phyloP scores from a whole-genome alignment of 148 eudicot species.

The Persicaria maculosa region DNA sequence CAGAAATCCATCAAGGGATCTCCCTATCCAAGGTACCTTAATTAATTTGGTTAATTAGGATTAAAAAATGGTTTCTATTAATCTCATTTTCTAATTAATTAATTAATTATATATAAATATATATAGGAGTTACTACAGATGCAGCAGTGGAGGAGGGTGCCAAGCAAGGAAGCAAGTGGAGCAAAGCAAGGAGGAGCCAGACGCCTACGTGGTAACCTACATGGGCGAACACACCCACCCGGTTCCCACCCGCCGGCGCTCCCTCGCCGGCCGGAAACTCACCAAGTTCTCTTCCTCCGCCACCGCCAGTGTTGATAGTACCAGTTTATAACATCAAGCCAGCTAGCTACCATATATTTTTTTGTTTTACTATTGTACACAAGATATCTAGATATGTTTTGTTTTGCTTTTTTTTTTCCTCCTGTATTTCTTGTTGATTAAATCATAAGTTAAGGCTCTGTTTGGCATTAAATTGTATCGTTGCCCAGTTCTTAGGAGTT shows the following conservation, averaged over 20 bases:
- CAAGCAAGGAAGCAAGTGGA: slow-evolving; percentile 81
- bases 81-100: not conserved
- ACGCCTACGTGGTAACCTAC: slow-evolving; percentile 44
- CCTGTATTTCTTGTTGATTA: too few relatives aligned
- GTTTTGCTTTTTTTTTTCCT: too few relatives aligned
- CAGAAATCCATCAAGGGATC: slow-evolving; percentile 90
- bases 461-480: too few relatives aligned
- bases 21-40: slow-evolving; percentile 70
- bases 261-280: slow-evolving; percentile 38
- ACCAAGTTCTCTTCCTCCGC: slow-evolving; percentile 13
- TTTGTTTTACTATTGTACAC: too few relatives aligned
- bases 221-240: slow-evolving; percentile 53
- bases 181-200: slow-evolving; percentile 40
- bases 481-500: too few relatives aligned
- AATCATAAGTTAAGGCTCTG: too few relatives aligned
- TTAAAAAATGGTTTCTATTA: not conserved
- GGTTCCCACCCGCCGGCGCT: slow-evolving; percentile 36
- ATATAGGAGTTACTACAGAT: slow-evolving; percentile 67
- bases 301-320: not conserved
- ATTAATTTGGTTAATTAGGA: too few relatives aligned
- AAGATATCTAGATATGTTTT: too few relatives aligned
- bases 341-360: too few relatives aligned
- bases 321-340: too few relatives aligned
- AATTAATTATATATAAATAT: not conserved
- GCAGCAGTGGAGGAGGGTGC: slow-evolving; percentile 63